Evolutionary conservation across 305 asterid species (phyloP).

Genomic region (Plantago coronopus): DNA sequence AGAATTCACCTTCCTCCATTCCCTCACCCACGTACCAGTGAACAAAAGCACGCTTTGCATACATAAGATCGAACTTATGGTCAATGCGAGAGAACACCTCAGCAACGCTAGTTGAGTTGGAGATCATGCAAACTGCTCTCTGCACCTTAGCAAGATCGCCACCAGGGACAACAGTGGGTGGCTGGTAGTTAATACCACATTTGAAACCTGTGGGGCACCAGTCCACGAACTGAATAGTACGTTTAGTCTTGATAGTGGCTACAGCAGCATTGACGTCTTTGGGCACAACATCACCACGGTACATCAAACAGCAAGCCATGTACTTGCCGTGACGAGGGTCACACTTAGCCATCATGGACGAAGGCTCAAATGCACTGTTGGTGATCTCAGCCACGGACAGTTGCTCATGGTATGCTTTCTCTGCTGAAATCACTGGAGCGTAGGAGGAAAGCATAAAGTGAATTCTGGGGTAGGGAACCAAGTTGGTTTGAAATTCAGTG

Average conservation of each 20-base stretch:
- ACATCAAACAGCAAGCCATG: slow-evolving; percentile 32
- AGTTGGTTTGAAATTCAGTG: slow-evolving; percentile 17
- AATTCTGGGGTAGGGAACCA: slow-evolving; percentile 17
- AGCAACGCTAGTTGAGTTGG: slow-evolving; percentile 29
- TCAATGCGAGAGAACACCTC: slow-evolving; percentile 31
- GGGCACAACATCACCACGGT: slow-evolving; percentile 30
- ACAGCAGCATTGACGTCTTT: slow-evolving; percentile 29
- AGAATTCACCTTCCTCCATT: slow-evolving; percentile 30
- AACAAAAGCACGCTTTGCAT: slow-evolving; percentile 27
- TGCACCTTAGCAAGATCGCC: slow-evolving; percentile 27
- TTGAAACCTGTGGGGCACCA: slow-evolving; percentile 32
- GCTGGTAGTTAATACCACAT: slow-evolving; percentile 27
- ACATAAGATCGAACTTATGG: slow-evolving; percentile 29
- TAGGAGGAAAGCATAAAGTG: slow-evolving; percentile 18
- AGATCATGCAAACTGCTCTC: slow-evolving; percentile 29
- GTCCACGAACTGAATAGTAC: slow-evolving; percentile 29
- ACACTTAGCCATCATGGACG: slow-evolving; percentile 30
- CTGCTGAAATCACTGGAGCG: slow-evolving; percentile 9
- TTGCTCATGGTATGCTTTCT: slow-evolving; percentile 17
- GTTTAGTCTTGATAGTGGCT: slow-evolving; percentile 28
- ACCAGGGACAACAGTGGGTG: slow-evolving; percentile 28
- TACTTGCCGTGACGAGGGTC: slow-evolving; percentile 32
- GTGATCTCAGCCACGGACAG: slow-evolving; percentile 29
- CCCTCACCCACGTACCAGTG: slow-evolving; percentile 32
- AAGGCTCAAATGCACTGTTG: slow-evolving; percentile 28